Conservation (phyloP, 768 basidiomycete species). For the Boletus vinaceobasis region DNA sequence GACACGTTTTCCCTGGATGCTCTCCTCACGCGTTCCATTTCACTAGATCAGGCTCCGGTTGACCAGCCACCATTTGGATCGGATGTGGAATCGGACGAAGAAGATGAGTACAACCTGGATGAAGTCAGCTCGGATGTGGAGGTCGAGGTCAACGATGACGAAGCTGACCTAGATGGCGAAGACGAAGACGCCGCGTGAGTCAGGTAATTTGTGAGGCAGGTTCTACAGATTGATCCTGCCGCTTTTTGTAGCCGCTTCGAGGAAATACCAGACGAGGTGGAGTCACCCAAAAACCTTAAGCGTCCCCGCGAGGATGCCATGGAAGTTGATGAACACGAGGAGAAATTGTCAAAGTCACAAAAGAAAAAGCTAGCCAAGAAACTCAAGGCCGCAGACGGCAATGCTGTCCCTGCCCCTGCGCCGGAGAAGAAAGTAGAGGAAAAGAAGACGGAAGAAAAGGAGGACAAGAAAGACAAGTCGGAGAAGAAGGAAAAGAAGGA, state of each 20-base stretch:
- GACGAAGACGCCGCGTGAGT: slow-evolving; percentile 43
- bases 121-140: slow-evolving; percentile 85
- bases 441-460: slow-evolving; percentile 48
- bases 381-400: slow-evolving; percentile 59
- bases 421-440: slow-evolving; percentile 29
- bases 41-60: slow-evolving; percentile 48
- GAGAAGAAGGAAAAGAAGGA: slow-evolving; percentile 10
- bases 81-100: slow-evolving; percentile 52
- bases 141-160: slow-evolving; percentile 64
- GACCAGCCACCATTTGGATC: slow-evolving; percentile 50
- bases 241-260: slow-evolving; percentile 57
- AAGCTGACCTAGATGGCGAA: slow-evolving; percentile 52
- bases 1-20: neutral
- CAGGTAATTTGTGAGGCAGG: neutral
- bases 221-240: neutral
- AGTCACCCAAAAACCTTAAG: slow-evolving; percentile 50
- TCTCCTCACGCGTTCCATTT: neutral
- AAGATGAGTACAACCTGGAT: slow-evolving; percentile 56
- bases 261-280: slow-evolving; percentile 48
- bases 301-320: slow-evolving; percentile 64
- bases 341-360: slow-evolving; percentile 48
- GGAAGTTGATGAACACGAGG: slow-evolving; percentile 38
- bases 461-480: slow-evolving; percentile 39
- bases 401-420: slow-evolving; percentile 33
- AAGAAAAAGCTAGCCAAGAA: slow-evolving; percentile 70